These are phyloP conservation scores for Onygena corvina DNA, from an alignment of 2,329 filamentous ascomycete genomes.

Conservation along the genomic window DNA sequence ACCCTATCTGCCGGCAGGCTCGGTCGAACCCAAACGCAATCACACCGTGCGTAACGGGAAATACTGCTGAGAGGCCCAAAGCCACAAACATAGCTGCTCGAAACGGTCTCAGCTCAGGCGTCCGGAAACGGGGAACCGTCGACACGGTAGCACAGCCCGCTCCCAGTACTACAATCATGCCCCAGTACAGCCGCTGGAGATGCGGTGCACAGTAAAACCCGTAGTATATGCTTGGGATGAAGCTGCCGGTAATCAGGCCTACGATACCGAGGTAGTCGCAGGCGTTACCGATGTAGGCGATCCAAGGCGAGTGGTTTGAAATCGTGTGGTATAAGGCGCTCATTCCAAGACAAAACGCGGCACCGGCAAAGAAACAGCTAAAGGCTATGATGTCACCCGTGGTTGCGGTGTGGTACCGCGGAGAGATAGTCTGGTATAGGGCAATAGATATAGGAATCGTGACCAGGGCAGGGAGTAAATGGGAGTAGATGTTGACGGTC, in stretches of 20 bases:
- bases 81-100: conserved; percentile 80
- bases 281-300: conserved; percentile 78
- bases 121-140: conserved; percentile 70
- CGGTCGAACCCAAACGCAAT: conserved; percentile 52
- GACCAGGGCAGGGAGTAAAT: conserved; percentile 54
- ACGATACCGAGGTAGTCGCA: conserved; percentile 93
- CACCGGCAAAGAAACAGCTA: conserved; percentile 65
- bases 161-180: conserved; percentile 65
- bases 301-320: conserved; percentile 66
- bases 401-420: conserved; percentile 54
- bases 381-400: conserved; percentile 58
- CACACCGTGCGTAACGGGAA: conserved; percentile 71
- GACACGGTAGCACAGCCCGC: conserved; percentile 65
- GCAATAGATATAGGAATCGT: conserved; percentile 43
- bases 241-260: conserved; percentile 78
- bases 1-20: conserved; percentile 61
- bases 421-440: conserved; percentile 47
- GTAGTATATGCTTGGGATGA: conserved; percentile 78
- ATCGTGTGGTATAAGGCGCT: conserved; percentile 77
- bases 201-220: conserved; percentile 61
- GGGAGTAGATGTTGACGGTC: conserved; percentile 60
- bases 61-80: conserved; percentile 69
- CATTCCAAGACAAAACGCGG: conserved; percentile 62
- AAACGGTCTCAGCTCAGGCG: conserved; percentile 70
- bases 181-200: conserved; percentile 60